phyloP scores from a whole-genome alignment of 2,329 filamentous ascomycete species.

The Arthrobotrys megalospora region DNA sequence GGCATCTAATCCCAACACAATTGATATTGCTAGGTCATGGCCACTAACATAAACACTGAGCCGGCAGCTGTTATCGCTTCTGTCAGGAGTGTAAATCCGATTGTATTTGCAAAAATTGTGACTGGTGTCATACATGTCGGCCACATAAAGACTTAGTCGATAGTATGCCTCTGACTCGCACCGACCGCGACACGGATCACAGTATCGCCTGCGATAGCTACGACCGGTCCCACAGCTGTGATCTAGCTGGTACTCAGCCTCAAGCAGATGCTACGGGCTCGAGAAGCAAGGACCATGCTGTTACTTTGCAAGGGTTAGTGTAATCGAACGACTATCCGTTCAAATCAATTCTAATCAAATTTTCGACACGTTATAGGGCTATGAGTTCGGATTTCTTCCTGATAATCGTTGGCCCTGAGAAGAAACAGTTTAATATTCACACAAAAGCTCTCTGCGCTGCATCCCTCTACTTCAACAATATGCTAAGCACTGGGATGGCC shows the following conservation, averaged over 20 bases:
- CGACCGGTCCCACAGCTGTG: constrained; percentile 18
- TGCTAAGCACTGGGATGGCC: background rate
- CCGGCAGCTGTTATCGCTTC: background rate
- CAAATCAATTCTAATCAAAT: constrained; percentile 6
- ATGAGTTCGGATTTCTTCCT: constrained; percentile 37
- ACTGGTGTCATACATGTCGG: constrained; percentile 43
- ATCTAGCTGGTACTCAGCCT: background rate
- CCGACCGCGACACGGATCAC: background rate
- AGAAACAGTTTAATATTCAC: constrained; percentile 39
- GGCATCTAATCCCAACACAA: background rate
- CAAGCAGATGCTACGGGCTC: background rate
- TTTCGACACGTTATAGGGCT: background rate
- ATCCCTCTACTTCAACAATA: constrained; percentile 22
- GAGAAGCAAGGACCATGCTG: constrained; percentile 1
- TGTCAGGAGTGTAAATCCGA: constrained; percentile 17
- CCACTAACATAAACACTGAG: background rate
- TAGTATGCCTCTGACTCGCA: background rate
- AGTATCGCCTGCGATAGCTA: constrained; percentile 20
- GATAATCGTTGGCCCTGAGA: constrained; percentile 31
- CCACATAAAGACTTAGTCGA: background rate
- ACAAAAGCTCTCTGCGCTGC: constrained; percentile 24
- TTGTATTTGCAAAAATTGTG: constrained; percentile 27
- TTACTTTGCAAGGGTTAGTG: constrained; percentile 4
- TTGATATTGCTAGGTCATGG: too few species aligned
- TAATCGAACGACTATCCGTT: background rate